Evolutionary conservation across 2,329 filamentous ascomycete species (phyloP).

Genomic region (Triangularia verruculosa): DNA sequence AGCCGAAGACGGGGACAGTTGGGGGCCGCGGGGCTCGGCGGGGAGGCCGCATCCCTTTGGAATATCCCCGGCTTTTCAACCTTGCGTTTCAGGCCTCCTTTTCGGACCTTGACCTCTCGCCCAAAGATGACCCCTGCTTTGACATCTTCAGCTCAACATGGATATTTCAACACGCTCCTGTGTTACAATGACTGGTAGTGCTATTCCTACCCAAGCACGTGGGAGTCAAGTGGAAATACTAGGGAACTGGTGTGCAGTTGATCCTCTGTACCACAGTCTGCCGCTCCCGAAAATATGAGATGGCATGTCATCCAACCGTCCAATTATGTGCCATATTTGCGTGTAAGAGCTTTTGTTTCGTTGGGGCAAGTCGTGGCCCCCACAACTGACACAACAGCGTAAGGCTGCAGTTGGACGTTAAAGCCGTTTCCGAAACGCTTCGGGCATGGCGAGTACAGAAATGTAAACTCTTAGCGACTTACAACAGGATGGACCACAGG

Average conservation of each 20-base stretch:
- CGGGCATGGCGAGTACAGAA: background rate
- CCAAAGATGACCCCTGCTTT: background rate
- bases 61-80: background rate
- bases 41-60: constrained; percentile 3
- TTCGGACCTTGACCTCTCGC: background rate
- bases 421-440: background rate
- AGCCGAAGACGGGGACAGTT: background rate
- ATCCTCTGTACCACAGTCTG: background rate
- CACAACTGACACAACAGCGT: background rate
- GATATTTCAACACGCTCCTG: background rate
- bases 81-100: background rate
- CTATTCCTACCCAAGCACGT: background rate
- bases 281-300: background rate
- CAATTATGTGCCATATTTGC: background rate
- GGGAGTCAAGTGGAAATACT: background rate
- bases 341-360: background rate
- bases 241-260: background rate
- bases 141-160: background rate
- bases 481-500: background rate
- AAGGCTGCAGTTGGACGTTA: background rate
- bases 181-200: background rate
- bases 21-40: constrained; percentile 9
- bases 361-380: constrained; percentile 3
- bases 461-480: background rate
- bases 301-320: background rate